Base-by-base conservation (phyloP, 1,139 yeast genomes). In the Nakaseomyces bracarensis region DNA sequence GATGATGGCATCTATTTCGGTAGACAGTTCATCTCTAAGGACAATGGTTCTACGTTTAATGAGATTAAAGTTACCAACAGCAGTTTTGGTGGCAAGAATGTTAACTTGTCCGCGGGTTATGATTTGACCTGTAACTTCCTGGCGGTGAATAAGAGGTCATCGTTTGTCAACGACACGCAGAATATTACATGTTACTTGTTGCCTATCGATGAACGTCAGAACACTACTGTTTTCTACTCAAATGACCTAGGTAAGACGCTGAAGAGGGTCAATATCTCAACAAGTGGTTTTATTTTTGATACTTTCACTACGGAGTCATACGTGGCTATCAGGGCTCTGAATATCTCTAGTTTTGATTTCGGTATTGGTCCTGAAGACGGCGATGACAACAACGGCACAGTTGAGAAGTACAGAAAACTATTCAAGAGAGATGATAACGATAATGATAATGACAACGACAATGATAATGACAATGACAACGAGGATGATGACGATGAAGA, bases 141-240 rank as follows among this genome's bases (percentile, higher is more conserved):
- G 36, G 36, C 36, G 3, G 11, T 6, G 4, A 16, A 5, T 11
- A 16, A 13, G 7, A 22, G 34, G 4, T 30, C 34, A 4, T 10
- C 22, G 14, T 30, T 30, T 30, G 34, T 30, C 8, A 30, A 30
- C 34, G 34, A 30, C 14, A 30, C 34, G 4, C 20, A 30, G 22
- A 30, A 30, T 3, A 30, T 30, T 19, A 30, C 34, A 4, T 30
- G 34, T n/a, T 9, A 10, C 6, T 11, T 30, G 34, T 11, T 30
- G 7, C 34, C 34, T 4, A 22, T 16, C 4, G 34, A 16, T 11
- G 22, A 16, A 16, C 7, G 26, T 8, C 26, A 7, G 2, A 33
- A 33, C 11, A 33, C 25, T 7, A 33, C 36, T 7, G 3, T 33
- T 11, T 13, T 33, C 6, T 33, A 20, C 26, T 33, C 36, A 4